Percentiles rank a stretch among this genome's conserved stretches.
phyloP scores from a whole-genome alignment of 306 rosid species.

The Luffa aegyptiaca region DNA sequence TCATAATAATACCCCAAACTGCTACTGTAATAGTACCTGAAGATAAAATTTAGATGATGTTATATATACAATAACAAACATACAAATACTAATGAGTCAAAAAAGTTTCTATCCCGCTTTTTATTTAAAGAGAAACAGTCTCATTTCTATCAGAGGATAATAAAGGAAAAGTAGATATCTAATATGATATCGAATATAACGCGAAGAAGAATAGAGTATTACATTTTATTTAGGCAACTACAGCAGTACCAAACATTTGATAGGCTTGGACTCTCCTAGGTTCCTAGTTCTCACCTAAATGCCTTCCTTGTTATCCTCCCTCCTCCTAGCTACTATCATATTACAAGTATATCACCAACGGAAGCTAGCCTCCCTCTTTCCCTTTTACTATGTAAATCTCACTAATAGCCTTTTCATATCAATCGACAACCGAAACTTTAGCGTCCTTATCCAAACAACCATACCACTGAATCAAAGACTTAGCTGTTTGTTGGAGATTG shows the following conservation, averaged over 20 bases:
- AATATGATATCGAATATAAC: background rate
- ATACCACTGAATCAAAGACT: background rate
- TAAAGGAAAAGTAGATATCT: background rate
- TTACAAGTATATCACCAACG: background rate
- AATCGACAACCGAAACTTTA: background rate
- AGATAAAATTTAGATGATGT: conserved; percentile 9
- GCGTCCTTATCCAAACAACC: background rate
- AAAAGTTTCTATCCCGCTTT: background rate
- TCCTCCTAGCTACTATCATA: background rate
- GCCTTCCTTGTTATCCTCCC: background rate
- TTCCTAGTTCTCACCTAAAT: background rate
- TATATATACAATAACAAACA: background rate
- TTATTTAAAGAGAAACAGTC: background rate
- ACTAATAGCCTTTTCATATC: background rate
- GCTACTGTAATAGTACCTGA: conserved; percentile 71
- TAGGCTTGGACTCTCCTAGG: background rate
- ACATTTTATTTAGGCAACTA: background rate
- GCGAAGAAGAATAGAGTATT: background rate
- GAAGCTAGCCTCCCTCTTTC: background rate
- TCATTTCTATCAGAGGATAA: background rate
- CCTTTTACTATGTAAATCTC: background rate
- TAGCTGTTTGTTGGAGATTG: background rate
- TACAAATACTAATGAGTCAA: background rate
- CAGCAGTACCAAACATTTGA: background rate
- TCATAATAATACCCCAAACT: conserved; percentile 27